Evolutionary conservation across 805 yeast genomes (phyloP).

Genomic region (Ascoidea rubescens): DNA sequence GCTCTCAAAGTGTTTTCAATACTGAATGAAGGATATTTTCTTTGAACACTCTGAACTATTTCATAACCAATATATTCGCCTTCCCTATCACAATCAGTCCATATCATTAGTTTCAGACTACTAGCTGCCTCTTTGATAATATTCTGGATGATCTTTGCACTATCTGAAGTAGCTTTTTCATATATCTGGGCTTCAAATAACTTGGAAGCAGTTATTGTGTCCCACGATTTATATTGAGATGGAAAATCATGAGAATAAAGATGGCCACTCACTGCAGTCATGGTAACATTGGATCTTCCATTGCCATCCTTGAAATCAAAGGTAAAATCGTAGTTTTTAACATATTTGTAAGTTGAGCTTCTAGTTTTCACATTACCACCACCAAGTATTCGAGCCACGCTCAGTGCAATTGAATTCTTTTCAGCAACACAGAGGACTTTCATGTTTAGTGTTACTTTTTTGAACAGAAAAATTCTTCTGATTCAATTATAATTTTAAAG

Average conservation of each 20-base stretch:
- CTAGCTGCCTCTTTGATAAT: slow-evolving; percentile 49
- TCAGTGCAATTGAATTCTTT: slow-evolving; percentile 87
- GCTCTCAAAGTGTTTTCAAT: slow-evolving; percentile 54
- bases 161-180: slow-evolving; percentile 24
- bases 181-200: slow-evolving; percentile 60
- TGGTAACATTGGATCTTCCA: slow-evolving; percentile 67
- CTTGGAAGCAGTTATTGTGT: slow-evolving; percentile 44
- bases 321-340: slow-evolving; percentile 67
- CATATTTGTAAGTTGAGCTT: slow-evolving; percentile 41
- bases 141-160: slow-evolving; percentile 42
- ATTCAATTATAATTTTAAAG: no score
- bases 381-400: slow-evolving; percentile 60
- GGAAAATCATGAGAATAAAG: slow-evolving; percentile 54
- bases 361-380: slow-evolving; percentile 48
- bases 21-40: slow-evolving; percentile 30
- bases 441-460: slow-evolving; percentile 24
- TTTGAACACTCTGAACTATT: slow-evolving; percentile 54
- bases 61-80: slow-evolving; percentile 91
- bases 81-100: slow-evolving; percentile 98
- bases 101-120: slow-evolving; percentile 63
- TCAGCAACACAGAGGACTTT: slow-evolving; percentile 90
- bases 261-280: slow-evolving; percentile 92
- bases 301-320: slow-evolving; percentile 44
- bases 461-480: no score
- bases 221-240: slow-evolving; percentile 42